These are phyloP conservation scores for Hydrangea macrophylla DNA, from an alignment of 148 eudicot species.

Conservation along the genomic window DNA sequence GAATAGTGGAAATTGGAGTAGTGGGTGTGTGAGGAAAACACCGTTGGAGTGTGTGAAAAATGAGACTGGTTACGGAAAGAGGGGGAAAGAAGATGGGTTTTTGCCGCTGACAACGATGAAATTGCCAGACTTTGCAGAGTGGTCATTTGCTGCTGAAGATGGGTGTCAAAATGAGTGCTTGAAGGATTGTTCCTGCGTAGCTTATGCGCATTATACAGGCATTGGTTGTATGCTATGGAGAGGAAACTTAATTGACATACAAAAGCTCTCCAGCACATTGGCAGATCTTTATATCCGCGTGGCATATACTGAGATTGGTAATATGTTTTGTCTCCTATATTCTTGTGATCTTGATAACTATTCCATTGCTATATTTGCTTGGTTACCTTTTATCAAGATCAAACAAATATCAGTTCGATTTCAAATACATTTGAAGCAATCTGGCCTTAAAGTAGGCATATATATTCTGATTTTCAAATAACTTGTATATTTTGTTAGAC, in stretches of 20 bases:
- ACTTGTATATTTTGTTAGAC: not conserved
- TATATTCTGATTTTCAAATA: not conserved
- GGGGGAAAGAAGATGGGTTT: slow-evolving; percentile 36
- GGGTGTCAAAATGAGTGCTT: slow-evolving; percentile 25
- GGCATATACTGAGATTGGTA: slow-evolving; percentile 25
- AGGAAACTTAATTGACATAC: slow-evolving; percentile 28
- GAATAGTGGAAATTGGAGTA: slow-evolving; percentile 37
- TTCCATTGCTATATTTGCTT: too few relatives aligned
- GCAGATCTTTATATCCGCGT: slow-evolving; percentile 23
- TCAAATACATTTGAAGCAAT: too few relatives aligned
- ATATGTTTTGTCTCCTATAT: too few relatives aligned
- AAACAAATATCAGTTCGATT: too few relatives aligned
- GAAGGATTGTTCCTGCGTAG: slow-evolving; percentile 36
- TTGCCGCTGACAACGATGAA: slow-evolving; percentile 17
- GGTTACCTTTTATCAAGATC: too few relatives aligned
- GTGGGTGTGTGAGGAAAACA: slow-evolving; percentile 27
- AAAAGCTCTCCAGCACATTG: slow-evolving; percentile 11
- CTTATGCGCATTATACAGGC: slow-evolving; percentile 30
- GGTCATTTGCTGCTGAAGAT: slow-evolving; percentile 16
- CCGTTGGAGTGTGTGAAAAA: slow-evolving; percentile 29
- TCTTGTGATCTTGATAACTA: too few relatives aligned
- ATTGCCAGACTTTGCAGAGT: not conserved
- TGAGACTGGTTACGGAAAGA: not conserved
- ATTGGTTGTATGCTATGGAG: slow-evolving; percentile 46
- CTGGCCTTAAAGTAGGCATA: too few relatives aligned